Percentiles rank a stretch among this genome's conserved stretches.
These are phyloP conservation scores for Vitellaria paradoxa DNA, from an alignment of 179 eudicot species.

Conservation along the genomic window DNA sequence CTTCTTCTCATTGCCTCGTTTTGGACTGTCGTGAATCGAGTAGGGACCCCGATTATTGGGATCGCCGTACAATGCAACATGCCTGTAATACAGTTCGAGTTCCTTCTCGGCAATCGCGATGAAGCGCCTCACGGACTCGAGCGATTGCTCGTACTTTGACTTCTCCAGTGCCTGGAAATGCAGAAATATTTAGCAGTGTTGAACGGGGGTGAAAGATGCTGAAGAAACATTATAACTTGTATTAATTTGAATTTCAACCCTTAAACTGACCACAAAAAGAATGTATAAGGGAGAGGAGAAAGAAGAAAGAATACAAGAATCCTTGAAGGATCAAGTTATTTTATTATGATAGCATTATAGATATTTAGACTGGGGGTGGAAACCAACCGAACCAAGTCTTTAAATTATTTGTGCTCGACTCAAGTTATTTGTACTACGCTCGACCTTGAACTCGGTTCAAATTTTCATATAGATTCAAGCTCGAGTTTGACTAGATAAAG, in stretches of 20 bases:
- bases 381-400: too few species aligned
- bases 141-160: constrained; percentile 89
- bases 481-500: too few species aligned
- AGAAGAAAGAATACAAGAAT: not conserved
- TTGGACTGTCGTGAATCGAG: constrained; percentile 30
- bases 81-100: constrained; percentile 83
- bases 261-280: not conserved
- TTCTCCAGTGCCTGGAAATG: constrained; percentile 74
- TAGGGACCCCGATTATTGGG: constrained; percentile 33
- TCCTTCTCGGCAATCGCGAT: constrained; percentile 85
- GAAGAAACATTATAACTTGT: not conserved
- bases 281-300: not conserved
- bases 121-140: constrained; percentile 83
- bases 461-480: too few species aligned
- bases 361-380: too few species aligned
- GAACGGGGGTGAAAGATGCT: not conserved
- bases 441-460: too few species aligned
- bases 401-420: too few species aligned
- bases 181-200: not conserved
- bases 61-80: constrained; percentile 73
- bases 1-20: constrained; percentile 10
- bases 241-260: not conserved
- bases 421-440: too few species aligned
- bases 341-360: too few species aligned
- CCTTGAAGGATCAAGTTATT: too few species aligned